Evolutionary conservation across 345 rosid genomes (phyloP).

Genomic region (Eucalyptus tenuipes): DNA sequence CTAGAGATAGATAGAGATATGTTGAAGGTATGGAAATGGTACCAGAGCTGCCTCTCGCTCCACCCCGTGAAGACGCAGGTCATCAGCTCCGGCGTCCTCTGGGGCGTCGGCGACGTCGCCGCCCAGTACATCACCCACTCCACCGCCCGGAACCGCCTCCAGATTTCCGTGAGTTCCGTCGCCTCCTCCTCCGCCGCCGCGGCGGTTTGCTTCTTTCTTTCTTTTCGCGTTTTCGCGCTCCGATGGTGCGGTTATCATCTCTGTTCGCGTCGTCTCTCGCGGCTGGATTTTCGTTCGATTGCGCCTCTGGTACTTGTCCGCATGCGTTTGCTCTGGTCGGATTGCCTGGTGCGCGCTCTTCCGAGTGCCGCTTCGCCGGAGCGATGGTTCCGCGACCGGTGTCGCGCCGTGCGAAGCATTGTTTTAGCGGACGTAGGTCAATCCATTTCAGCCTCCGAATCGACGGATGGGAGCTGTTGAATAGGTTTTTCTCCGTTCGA

Average conservation of each 20-base stretch:
- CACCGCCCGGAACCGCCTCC: constrained; percentile 41
- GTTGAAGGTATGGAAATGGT: constrained; percentile 82
- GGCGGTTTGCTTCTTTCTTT: not conserved
- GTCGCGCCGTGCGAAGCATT: not conserved
- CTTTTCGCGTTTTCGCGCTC: not conserved
- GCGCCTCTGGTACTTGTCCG: not conserved
- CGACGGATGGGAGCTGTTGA: not conserved
- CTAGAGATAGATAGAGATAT: not conserved
- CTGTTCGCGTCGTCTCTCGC: not conserved
- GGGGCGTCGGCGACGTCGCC: constrained; percentile 83
- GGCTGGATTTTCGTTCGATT: not conserved
- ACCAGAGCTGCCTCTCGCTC: constrained; percentile 51
- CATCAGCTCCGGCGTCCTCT: constrained; percentile 77
- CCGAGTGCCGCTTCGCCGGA: not conserved
- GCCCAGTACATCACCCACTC: constrained; percentile 85
- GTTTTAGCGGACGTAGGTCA: too few species aligned
- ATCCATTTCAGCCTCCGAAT: too few species aligned
- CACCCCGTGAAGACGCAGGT: constrained; percentile 86
- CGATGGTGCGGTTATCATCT: not conserved
- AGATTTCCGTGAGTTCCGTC: constrained; percentile 8
- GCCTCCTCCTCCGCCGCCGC: not conserved
- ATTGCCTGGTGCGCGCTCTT: not conserved
- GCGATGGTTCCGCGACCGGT: not conserved
- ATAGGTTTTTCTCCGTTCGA: not conserved
- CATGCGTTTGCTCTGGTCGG: not conserved